Conservation (phyloP, 2,329 filamentous ascomycete species). For the Sclerotinia borealis region DNA sequence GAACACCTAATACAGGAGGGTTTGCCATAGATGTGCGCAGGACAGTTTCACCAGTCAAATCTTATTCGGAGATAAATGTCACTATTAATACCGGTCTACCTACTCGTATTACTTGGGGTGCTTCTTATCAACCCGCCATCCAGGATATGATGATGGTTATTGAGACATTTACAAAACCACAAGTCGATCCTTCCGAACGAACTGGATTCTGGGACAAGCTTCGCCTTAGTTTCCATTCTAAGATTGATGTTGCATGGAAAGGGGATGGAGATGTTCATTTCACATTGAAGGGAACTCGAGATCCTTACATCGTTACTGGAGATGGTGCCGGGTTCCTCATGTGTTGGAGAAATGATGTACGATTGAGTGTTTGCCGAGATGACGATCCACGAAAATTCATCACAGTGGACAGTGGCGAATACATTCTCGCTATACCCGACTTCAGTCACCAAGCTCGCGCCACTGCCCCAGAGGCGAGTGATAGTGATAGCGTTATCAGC, state of each 20-base stretch:
- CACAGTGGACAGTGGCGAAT: conserved; percentile 92
- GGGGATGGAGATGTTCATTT: conserved; percentile 94
- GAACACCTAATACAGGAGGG: conserved; percentile 50
- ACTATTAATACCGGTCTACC: conserved; percentile 91
- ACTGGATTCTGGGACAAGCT: conserved; percentile 99
- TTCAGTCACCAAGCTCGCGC: conserved; percentile 77
- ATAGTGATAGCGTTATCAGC: conserved; percentile 48
- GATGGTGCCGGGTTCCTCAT: conserved; percentile 93
- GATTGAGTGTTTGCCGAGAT: conserved; percentile 75
- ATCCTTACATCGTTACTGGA: conserved; percentile 89
- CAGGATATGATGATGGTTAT: conserved; percentile 99
- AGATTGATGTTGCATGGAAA: conserved; percentile 84
- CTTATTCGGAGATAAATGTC: conserved; percentile 85
- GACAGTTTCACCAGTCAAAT: conserved; percentile 92
- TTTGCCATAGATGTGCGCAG: conserved; percentile 83
- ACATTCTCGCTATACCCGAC: conserved; percentile 89
- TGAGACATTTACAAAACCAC: conserved; percentile 94
- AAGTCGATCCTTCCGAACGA: conserved; percentile 84
- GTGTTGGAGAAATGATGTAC: conserved; percentile 96
- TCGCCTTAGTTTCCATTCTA: conserved; percentile 85
- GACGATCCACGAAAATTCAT: conserved; percentile 91
- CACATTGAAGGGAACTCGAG: conserved; percentile 81
- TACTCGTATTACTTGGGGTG: conserved; percentile 93
- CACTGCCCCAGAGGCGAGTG: conserved; percentile 47
- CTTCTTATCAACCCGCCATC: conserved; percentile 94